Evolutionary conservation across 805 yeast species (phyloP).

Genomic region (Kodamaea laetipori): DNA sequence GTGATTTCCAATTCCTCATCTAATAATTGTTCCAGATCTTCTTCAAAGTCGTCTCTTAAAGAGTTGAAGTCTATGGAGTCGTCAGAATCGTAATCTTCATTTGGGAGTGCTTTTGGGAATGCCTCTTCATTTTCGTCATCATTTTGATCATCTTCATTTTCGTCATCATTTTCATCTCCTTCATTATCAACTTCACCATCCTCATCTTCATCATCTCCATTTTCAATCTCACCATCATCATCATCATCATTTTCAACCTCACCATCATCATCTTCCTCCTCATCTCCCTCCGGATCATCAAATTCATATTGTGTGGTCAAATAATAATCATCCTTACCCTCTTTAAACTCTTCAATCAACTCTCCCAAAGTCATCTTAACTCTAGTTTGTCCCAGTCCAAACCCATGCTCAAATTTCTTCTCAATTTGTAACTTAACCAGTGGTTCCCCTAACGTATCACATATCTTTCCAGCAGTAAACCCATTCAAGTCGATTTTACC

Average conservation of each 20-base stretch:
- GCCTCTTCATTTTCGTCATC: slow-evolving; percentile 22
- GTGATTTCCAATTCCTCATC: slow-evolving; percentile 25
- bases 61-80: slow-evolving; percentile 47
- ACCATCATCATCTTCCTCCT: slow-evolving; percentile 37
- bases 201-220: slow-evolving; percentile 10
- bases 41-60: slow-evolving; percentile 54
- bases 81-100: slow-evolving; percentile 30
- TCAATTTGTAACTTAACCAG: slow-evolving; percentile 52
- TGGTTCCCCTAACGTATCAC: slow-evolving; percentile 22
- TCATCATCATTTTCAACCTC: slow-evolving; percentile 19
- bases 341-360: slow-evolving; percentile 34
- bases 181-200: slow-evolving; percentile 18
- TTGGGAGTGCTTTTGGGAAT: slow-evolving; percentile 16
- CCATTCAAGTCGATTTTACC: slow-evolving; percentile 5
- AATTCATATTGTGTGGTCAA: slow-evolving; percentile 65
- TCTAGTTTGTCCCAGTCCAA: slow-evolving; percentile 64
- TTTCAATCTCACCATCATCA: slow-evolving; percentile 16
- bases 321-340: slow-evolving; percentile 52
- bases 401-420: slow-evolving; percentile 58
- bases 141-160: slow-evolving; percentile 15
- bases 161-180: slow-evolving; percentile 25
- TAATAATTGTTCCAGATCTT: slow-evolving; percentile 14
- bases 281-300: not conserved
- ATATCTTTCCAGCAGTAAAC: slow-evolving; percentile 25
- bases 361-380: slow-evolving; percentile 51